These are phyloP conservation scores for Aspergillus cristatus DNA, from an alignment of 495 filamentous ascomycete genomes.

Conservation along the genomic window DNA sequence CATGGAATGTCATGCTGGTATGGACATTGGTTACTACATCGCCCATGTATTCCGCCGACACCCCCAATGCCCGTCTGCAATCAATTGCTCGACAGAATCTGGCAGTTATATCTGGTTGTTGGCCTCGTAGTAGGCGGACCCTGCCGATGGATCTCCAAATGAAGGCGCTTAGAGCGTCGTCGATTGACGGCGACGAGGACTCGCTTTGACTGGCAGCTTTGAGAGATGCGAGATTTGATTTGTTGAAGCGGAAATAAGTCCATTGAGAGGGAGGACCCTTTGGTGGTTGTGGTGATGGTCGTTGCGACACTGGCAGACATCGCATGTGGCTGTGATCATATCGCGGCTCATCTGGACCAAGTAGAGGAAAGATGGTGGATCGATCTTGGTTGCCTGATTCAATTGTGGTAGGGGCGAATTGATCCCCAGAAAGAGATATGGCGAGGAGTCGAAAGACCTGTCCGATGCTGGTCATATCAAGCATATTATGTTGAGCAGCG, in stretches of 20 bases:
- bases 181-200: slow-evolving; percentile 26
- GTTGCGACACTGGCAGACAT: too few species aligned
- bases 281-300: too few species aligned
- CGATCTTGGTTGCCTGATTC: slow-evolving; percentile 26
- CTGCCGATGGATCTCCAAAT: slow-evolving; percentile 29
- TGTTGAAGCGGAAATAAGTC: slow-evolving; percentile 16
- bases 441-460: slow-evolving; percentile 26
- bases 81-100: slow-evolving; percentile 23
- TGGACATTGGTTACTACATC: slow-evolving; percentile 16
- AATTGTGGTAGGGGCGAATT: slow-evolving; percentile 12
- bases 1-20: slow-evolving; percentile 11
- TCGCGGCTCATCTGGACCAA: slow-evolving; percentile 16
- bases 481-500: slow-evolving; percentile 33
- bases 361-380: slow-evolving; percentile 19
- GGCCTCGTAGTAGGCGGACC: slow-evolving; percentile 8
- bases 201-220: slow-evolving; percentile 11
- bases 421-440: slow-evolving; percentile 12
- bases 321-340: slow-evolving; percentile 24
- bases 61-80: slow-evolving; percentile 12
- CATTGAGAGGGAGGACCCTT: slow-evolving; percentile 5
- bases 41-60: slow-evolving; percentile 25
- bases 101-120: slow-evolving; percentile 5
- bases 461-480: slow-evolving; percentile 29
- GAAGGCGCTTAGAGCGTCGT: slow-evolving; percentile 46
- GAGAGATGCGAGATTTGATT: slow-evolving; percentile 5